Conservation (phyloP, 1,139 yeast species). For the Kurtzmaniella quercitrusa region DNA sequence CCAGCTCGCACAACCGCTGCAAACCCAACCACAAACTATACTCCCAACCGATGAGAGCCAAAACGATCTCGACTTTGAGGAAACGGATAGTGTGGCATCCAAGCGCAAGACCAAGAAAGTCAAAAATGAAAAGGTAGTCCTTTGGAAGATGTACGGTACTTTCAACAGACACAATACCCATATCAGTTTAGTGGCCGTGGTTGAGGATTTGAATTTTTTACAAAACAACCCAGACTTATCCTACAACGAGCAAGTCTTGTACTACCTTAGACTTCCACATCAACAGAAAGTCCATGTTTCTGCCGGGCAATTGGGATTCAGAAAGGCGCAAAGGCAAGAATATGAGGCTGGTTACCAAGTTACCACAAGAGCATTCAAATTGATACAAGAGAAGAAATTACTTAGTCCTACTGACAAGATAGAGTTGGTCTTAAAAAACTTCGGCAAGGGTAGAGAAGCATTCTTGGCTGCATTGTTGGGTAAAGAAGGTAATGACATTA, state of each 20-base stretch:
- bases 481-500: slow-evolving; percentile 74
- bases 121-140: slow-evolving; percentile 34
- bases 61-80: neutral
- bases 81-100: neutral
- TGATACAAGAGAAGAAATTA: slow-evolving; percentile 58
- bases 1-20: neutral
- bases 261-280: slow-evolving; percentile 77
- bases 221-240: slow-evolving; percentile 53
- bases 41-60: slow-evolving; percentile 1
- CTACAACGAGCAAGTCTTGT: slow-evolving; percentile 73
- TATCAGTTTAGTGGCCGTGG: slow-evolving; percentile 68
- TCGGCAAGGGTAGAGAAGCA: slow-evolving; percentile 88
- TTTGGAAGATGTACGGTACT: slow-evolving; percentile 70
- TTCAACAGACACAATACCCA: slow-evolving; percentile 84
- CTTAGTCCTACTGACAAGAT: slow-evolving; percentile 51
- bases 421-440: slow-evolving; percentile 74
- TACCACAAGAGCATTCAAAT: slow-evolving; percentile 65
- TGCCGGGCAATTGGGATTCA: slow-evolving; percentile 73
- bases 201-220: slow-evolving; percentile 59
- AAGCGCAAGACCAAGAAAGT: slow-evolving; percentile 5
- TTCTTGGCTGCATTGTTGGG: slow-evolving; percentile 83
- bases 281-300: slow-evolving; percentile 63
- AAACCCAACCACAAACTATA: neutral
- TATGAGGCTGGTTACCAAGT: slow-evolving; percentile 95
- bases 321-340: slow-evolving; percentile 80